phyloP scores from a whole-genome alignment of 225 moss, liverwort and hornwort genomes.

The Antitrichia curtipendula region DNA sequence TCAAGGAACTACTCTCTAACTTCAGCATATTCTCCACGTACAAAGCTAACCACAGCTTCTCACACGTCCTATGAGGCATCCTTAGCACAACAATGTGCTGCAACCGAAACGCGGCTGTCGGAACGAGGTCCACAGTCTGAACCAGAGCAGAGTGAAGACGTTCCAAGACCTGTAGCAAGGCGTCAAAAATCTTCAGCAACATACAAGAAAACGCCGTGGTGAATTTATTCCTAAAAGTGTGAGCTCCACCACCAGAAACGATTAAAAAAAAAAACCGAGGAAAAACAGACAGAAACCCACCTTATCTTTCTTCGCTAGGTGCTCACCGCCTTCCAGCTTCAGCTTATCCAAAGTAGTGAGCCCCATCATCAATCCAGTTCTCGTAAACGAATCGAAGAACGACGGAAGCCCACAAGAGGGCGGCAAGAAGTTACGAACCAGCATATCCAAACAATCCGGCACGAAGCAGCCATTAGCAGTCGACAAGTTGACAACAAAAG shows the following conservation, averaged over 20 bases:
- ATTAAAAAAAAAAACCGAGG: not conserved
- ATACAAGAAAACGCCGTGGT: too few species aligned
- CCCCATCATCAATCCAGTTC: slow-evolving; percentile 52
- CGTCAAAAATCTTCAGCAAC: not conserved
- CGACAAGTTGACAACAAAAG: slow-evolving; percentile 83
- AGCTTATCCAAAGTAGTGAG: slow-evolving; percentile 51
- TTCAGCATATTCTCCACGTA: slow-evolving; percentile 84
- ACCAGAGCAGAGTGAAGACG: slow-evolving; percentile 67
- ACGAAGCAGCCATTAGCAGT: slow-evolving; percentile 82
- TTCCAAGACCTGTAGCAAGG: slow-evolving; percentile 19
- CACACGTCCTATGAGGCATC: slow-evolving; percentile 73
- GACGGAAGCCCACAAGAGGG: slow-evolving; percentile 83
- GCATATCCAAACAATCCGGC: slow-evolving; percentile 77
- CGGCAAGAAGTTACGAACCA: slow-evolving; percentile 93
- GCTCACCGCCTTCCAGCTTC: slow-evolving; percentile 35
- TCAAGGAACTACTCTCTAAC: slow-evolving; percentile 48
- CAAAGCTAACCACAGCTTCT: slow-evolving; percentile 82
- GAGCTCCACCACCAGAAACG: not conserved
- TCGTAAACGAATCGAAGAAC: slow-evolving; percentile 64
- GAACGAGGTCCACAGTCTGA: slow-evolving; percentile 60
- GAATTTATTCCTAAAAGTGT: too few species aligned
- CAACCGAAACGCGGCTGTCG: slow-evolving; percentile 62
- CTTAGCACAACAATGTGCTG: slow-evolving; percentile 57
- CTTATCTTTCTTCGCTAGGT: slow-evolving; percentile 62
- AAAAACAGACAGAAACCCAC: not conserved